Evolutionary conservation across 352 stramenopile species (phyloP), one percentile per base, ranked within the genome.

Genomic region (Phytopythium ostracodes): DNA sequence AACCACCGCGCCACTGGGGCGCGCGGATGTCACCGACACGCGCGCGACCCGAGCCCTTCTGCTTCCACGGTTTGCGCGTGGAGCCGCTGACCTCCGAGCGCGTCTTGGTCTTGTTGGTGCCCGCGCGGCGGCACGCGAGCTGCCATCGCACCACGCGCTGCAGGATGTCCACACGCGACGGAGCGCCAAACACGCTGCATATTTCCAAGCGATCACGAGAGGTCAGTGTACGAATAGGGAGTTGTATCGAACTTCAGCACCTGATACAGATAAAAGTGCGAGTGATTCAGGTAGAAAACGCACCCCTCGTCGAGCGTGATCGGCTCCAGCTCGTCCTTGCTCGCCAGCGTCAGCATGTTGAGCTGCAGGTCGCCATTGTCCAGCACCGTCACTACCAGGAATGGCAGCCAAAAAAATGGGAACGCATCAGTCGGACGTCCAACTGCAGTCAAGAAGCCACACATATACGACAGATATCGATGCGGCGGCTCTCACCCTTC

Each of bases 41-140:
- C 10, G 87, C 87, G 43, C 84, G 84, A 17, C 87, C 87, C 20
- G 77, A 89, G 33, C 87, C 87, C 88, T 96, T 96, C 65, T 96
- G 87, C 76, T 89, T 89, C 83, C 85, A 94, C 18, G 84, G 79
- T 72, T 96, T 96, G 65, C 85, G 79, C 65, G 86, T 95, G 25
- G 87, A 96, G 38, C 87, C 86, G 73, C 85, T 94, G 14, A 89
- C 83, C 75, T 96, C 87, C 27, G 84, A 86, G 66, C 87, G 87
- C 58, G 85, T 91, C 79, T 96, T 96, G 66, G 84, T 89, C 75
- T 94, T 94, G 82, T 93, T 89, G 68, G 87, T 93, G 63, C 85
- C 87, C 43, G 86, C 82, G 54, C 87, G 86, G 64, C 84, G 84
- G 62, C 84, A 89, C 22, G 87, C 87, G 17, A 95, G 68, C 69